Base-by-base conservation (phyloP, 495 filamentous ascomycete species). In the Annulohypoxylon moriforme region DNA sequence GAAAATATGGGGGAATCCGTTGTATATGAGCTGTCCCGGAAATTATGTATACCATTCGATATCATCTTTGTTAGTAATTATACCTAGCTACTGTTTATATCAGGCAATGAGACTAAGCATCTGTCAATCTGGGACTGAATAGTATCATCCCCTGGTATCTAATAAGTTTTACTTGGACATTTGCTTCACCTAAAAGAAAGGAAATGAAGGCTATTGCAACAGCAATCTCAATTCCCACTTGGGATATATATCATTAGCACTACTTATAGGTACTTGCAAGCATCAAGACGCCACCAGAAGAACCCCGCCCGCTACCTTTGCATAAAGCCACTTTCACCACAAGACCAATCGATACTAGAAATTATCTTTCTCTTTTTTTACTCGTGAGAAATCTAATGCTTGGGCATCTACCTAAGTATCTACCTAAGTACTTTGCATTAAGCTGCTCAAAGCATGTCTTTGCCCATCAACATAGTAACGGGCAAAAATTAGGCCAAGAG, bases 1-100 rank as follows among this genome's bases (percentile, higher is more conserved):
- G 22, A 14, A n/a, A 7, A 29, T n/a, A 29, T 22, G 40, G 16
- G 31, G 31, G 14, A 47, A 31, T 20, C 6, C 10, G 13, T 33
- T 55, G 25, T 34, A 42, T 42, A 33, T 27, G 50, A 36, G 50
- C 52, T 64, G 29, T 22, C 20, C 53, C 53, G n/a, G 16, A 22
- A 57, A 16, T 34, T 58, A 16, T 66, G 68, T 71, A 71, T 71
- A 71, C 62, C 56, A 62, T 49, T 61, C 29, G 57, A 71, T 65
- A 66, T 66, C 40, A 57, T 49, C 25, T 18, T 55, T 60, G 0
- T 31, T 71, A 65, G 29, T 66, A 55, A 47, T 66, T 67, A 65
- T 49, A 65, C 53, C 27, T 59, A 67, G 25, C 36, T 66, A 46
- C 16, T 38, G 8, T 29, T 58, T 42, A 47, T 34, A 49, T 33